Percentiles rank a stretch among this genome's conserved stretches.
Evolutionary conservation across 2,329 filamentous ascomycete genomes (phyloP).

Genomic region (Xylaria sp.): DNA sequence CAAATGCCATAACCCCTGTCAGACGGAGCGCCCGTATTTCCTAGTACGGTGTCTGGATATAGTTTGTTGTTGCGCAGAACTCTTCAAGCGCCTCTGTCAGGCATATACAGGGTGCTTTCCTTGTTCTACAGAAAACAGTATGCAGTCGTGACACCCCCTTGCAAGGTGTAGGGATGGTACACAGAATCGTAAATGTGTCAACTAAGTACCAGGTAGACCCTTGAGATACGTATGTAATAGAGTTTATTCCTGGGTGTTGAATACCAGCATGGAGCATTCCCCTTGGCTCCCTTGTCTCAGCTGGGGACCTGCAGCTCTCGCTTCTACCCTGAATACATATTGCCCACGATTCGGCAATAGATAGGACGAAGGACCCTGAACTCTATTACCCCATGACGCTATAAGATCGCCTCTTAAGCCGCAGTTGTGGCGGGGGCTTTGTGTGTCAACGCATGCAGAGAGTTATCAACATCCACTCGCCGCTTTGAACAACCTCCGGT

Average conservation of each 20-base stretch:
- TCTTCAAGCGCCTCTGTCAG: too few relatives aligned
- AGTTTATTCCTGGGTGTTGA: constrained; percentile 18
- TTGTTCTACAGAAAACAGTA: too few relatives aligned
- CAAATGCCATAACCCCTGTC: constrained; percentile 7
- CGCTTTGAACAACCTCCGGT: constrained; percentile 12
- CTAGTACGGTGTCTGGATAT: too few relatives aligned
- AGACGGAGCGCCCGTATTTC: too few relatives aligned
- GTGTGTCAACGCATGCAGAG: constrained; percentile 11
- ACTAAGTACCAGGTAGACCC: background rate
- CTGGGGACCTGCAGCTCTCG: constrained; percentile 13
- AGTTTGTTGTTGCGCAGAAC: too few relatives aligned
- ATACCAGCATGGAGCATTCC: constrained; percentile 1
- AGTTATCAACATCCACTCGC: constrained; percentile 12
- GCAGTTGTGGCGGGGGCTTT: constrained; percentile 7
- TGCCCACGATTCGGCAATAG: background rate
- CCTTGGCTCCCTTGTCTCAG: constrained; percentile 1
- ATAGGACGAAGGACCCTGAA: constrained; percentile 10
- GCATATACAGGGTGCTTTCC: too few relatives aligned
- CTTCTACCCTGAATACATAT: constrained; percentile 1
- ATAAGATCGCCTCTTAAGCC: constrained; percentile 20
- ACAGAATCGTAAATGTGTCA: constrained; percentile 3
- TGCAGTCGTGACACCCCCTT: too few relatives aligned
- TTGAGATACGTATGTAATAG: constrained; percentile 11
- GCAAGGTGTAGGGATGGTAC: constrained; percentile 7
- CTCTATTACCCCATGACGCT: background rate